Base-by-base conservation (phyloP, 352 stramenopile genomes). In the Pythium periplocum region DNA sequence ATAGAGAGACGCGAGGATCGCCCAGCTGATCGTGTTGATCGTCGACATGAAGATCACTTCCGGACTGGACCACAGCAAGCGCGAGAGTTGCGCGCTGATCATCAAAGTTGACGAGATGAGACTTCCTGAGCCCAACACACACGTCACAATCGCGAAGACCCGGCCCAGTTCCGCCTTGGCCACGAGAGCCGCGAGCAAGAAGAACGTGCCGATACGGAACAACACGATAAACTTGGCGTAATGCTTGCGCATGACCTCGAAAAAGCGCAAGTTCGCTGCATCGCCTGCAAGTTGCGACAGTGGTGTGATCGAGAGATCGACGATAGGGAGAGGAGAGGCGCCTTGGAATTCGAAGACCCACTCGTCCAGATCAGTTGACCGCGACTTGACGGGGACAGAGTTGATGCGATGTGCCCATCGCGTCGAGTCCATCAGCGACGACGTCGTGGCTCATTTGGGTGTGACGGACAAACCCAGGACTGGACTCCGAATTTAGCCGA, bases 11-110 rank as follows among this genome's bases (percentile, higher is more conserved):
- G 40, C 40, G 17, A 60, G 30, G n/a, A 35, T 49, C 26, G 30
- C 26, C 53, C 53, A 60, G 45, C 54, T 60, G 36, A 53, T 10
- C 37, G 6, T 26, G 17, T 60, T 60, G 35, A 60, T 47, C 30
- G 54, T 36, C 1, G 53, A 54, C 37, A 49, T 45, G 52, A 52
- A 45, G 5, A 49, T 1, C 9, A 59, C 26, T 45, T 59, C 52
- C 10, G 51, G 52, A 35, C 42, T 45, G 2, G 26, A 17, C 17
- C 17, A 32, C 33, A 43, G n/a, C 6, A 34, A 35, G 11, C n/a
- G 43, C 17, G 51, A 42, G 11, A 59, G 33, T 10, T 59, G 26
- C 34, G 31, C 38, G 44, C 52, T 59, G 43, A 59, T 59, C 43
- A 59, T 51, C 26, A 45, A 12, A n/a, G 51, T 17, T 3, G 44